Conservation (phyloP, 2,329 filamentous ascomycete genomes). For the Clonostachys solani region DNA sequence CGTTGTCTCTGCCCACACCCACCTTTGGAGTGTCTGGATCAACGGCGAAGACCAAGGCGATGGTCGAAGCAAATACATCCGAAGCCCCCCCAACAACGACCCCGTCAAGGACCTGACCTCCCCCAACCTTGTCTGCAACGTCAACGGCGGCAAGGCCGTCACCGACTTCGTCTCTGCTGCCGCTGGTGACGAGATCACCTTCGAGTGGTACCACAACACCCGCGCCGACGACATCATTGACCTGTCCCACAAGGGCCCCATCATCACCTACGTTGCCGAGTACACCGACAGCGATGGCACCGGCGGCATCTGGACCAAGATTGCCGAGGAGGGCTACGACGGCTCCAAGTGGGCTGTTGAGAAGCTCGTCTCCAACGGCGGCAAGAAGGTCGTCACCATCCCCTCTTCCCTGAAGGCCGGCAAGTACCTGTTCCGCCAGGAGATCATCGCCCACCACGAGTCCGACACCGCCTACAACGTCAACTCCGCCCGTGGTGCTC, state of each 20-base stretch:
- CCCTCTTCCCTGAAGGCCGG: slow-evolving; percentile 22
- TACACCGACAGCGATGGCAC: slow-evolving; percentile 35
- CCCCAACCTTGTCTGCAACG: slow-evolving; percentile 37
- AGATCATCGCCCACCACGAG: slow-evolving; percentile 43
- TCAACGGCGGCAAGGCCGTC: slow-evolving; percentile 28
- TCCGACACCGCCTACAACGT: slow-evolving; percentile 36
- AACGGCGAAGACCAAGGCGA: slow-evolving; percentile 38
- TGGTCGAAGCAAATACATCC: slow-evolving; percentile 35
- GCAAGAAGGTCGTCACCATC: slow-evolving; percentile 41
- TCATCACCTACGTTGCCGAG: slow-evolving; percentile 47
- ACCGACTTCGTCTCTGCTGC: slow-evolving; percentile 33
- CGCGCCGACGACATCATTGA: slow-evolving; percentile 48
- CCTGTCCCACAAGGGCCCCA: slow-evolving; percentile 45
- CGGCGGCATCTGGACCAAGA: slow-evolving; percentile 47
- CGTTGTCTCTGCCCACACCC: slow-evolving; percentile 37
- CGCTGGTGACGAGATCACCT: slow-evolving; percentile 39
- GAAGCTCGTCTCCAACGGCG: slow-evolving; percentile 42
- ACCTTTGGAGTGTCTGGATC: slow-evolving; percentile 41
- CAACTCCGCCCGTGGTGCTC: slow-evolving; percentile 34
- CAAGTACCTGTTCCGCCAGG: slow-evolving; percentile 42
- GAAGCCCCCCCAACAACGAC: slow-evolving; percentile 35
- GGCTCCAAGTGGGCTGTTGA: slow-evolving; percentile 36
- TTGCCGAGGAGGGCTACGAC: slow-evolving; percentile 26
- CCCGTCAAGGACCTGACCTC: slow-evolving; percentile 37
- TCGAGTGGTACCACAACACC: slow-evolving; percentile 48